Conservation (phyloP, 495 filamentous ascomycete species). For the Penicillium odoratum region DNA sequence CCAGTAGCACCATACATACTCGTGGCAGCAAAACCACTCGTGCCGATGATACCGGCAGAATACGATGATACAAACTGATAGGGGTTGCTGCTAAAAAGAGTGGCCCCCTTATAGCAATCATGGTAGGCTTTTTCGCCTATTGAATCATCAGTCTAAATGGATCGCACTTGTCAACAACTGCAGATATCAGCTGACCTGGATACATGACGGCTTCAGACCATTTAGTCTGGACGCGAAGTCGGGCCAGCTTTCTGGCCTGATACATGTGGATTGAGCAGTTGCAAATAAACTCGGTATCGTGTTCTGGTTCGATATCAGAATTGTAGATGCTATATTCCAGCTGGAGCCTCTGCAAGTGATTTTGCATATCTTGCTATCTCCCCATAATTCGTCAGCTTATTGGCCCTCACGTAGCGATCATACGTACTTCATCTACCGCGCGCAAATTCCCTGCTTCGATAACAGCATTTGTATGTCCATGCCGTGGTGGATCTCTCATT, state of each 20-base stretch:
- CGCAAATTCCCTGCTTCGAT: constrained; percentile 37
- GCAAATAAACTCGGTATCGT: constrained; percentile 35
- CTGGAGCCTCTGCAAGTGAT: constrained; percentile 38
- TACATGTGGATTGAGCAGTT: constrained; percentile 37
- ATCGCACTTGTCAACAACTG: not conserved
- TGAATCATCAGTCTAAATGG: not conserved
- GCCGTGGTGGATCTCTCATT: not conserved
- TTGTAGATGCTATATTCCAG: constrained; percentile 40
- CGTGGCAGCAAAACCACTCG: not conserved
- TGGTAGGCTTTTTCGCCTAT: constrained; percentile 45
- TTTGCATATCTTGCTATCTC: constrained; percentile 41
- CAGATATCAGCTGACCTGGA: constrained; percentile 20
- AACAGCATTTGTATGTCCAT: constrained; percentile 32
- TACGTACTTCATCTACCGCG: constrained; percentile 33
- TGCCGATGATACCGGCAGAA: constrained; percentile 19
- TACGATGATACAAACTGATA: constrained; percentile 25
- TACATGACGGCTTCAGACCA: constrained; percentile 52
- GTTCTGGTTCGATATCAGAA: constrained; percentile 50
- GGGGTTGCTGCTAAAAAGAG: constrained; percentile 30
- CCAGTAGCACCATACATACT: constrained; percentile 2
- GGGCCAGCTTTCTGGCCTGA: constrained; percentile 29
- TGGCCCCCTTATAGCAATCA: constrained; percentile 21
- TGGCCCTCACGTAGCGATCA: not conserved
- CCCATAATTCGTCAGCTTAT: not conserved
- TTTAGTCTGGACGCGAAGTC: constrained; percentile 37